Evolutionary conservation across 2,329 filamentous ascomycete genomes (phyloP).

Genomic region (Gremmenia infestans): DNA sequence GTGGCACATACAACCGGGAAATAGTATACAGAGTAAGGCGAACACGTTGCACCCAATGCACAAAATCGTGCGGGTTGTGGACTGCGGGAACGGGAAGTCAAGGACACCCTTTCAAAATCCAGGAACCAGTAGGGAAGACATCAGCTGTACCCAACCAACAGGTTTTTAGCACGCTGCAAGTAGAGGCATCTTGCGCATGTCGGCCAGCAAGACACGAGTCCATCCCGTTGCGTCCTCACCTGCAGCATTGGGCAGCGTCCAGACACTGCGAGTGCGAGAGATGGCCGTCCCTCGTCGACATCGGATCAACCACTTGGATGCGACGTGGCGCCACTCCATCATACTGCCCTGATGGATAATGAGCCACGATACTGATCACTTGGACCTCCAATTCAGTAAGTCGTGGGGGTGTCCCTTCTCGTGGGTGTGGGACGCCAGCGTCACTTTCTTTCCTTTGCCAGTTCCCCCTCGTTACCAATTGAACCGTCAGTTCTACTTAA

Average conservation of each 20-base stretch:
- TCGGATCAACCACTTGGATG: slow-evolving; percentile 19
- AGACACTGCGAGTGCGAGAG: slow-evolving; percentile 11
- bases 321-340: slow-evolving; percentile 29
- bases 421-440: slow-evolving; percentile 6
- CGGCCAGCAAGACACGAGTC: slow-evolving; percentile 18
- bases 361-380: slow-evolving; percentile 29
- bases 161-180: slow-evolving; percentile 21
- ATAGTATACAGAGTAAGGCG: slow-evolving; percentile 14
- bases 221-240: slow-evolving; percentile 20
- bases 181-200: slow-evolving; percentile 11
- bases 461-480: slow-evolving; percentile 19
- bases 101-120: slow-evolving; percentile 1
- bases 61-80: slow-evolving; percentile 8
- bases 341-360: slow-evolving; percentile 23
- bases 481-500: slow-evolving; percentile 12
- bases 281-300: slow-evolving; percentile 19
- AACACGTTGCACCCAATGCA: slow-evolving; percentile 29
- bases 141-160: slow-evolving; percentile 25
- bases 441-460: slow-evolving; percentile 11
- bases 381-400: slow-evolving; percentile 18
- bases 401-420: slow-evolving; percentile 21
- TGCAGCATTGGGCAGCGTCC: slow-evolving; percentile 30
- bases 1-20: slow-evolving; percentile 14
- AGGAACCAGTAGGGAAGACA: slow-evolving; percentile 24
- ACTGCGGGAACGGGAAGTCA: slow-evolving; percentile 7